Conservation (phyloP, 768 basidiomycete species). For the Rhizopogon vulgaris region DNA sequence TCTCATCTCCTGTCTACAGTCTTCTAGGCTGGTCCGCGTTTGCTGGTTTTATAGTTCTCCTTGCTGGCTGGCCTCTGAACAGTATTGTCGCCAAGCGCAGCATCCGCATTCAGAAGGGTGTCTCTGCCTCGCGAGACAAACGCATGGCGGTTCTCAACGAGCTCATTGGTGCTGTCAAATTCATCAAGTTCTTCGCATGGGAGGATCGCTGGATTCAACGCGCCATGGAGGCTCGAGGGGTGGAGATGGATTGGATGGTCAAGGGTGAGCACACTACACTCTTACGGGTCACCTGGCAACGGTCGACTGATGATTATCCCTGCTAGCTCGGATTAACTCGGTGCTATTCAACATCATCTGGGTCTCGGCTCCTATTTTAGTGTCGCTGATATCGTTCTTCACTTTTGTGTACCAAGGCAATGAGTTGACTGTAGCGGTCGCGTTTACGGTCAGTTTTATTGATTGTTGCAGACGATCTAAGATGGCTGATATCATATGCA, state of each 20-base stretch:
- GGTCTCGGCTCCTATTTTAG: constrained; percentile 69
- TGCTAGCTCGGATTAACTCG: constrained; percentile 60
- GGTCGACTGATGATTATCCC: not conserved
- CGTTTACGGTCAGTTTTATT: constrained; percentile 63
- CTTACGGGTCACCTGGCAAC: not conserved
- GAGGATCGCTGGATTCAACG: constrained; percentile 39
- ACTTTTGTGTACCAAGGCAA: constrained; percentile 67
- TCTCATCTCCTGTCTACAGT: constrained; percentile 24
- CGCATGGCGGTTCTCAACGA: constrained; percentile 41
- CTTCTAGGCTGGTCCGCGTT: constrained; percentile 68
- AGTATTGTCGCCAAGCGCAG: constrained; percentile 31
- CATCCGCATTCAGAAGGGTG: constrained; percentile 30
- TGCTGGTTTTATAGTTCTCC: constrained; percentile 46
- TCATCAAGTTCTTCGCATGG: constrained; percentile 41
- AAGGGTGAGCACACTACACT: not conserved
- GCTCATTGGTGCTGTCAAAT: constrained; percentile 33
- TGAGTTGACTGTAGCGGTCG: constrained; percentile 68
- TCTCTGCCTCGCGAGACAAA: constrained; percentile 31
- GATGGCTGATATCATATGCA: constrained; percentile 15
- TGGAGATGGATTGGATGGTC: constrained; percentile 34
- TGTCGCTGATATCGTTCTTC: constrained; percentile 78
- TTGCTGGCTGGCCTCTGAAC: constrained; percentile 48
- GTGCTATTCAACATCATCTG: constrained; percentile 69
- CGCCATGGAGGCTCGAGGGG: constrained; percentile 43
- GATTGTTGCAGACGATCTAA: not conserved